phyloP scores from a whole-genome alignment of 2,329 filamentous ascomycete genomes.

The Chaetomium globosum region DNA sequence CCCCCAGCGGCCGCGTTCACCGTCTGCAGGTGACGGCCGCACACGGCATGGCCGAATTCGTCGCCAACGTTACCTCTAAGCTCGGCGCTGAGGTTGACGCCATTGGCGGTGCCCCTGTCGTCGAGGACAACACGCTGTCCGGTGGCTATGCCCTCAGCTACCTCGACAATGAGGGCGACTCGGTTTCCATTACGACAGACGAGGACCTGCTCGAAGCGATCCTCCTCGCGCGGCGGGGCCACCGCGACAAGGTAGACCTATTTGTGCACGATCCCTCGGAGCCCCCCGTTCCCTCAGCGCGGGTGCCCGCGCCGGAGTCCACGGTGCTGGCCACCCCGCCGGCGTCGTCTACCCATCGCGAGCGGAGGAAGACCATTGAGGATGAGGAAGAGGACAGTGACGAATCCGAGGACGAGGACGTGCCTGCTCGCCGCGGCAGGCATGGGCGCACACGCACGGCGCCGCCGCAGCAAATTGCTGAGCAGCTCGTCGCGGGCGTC shows the following conservation, averaged over 20 bases:
- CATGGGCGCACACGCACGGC: constrained; percentile 41
- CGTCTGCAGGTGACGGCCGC: constrained; percentile 81
- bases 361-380: constrained; percentile 53
- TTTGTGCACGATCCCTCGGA: constrained; percentile 94
- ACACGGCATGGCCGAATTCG: constrained; percentile 77
- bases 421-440: constrained; percentile 48
- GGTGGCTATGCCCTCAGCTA: constrained; percentile 92
- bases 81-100: constrained; percentile 79
- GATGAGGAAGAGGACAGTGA: constrained; percentile 45
- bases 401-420: constrained; percentile 53
- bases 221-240: constrained; percentile 73
- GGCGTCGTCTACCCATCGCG: constrained; percentile 53
- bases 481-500: constrained; percentile 85
- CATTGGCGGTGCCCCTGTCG: constrained; percentile 77
- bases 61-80: constrained; percentile 77
- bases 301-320: constrained; percentile 43
- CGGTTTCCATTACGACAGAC: constrained; percentile 94
- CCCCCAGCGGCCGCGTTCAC: constrained; percentile 91
- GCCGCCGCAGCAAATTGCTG: constrained; percentile 38
- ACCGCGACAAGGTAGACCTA: constrained; percentile 90
- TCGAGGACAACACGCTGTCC: constrained; percentile 77
- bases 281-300: constrained; percentile 69
- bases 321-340: constrained; percentile 50
- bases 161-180: constrained; percentile 94
- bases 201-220: constrained; percentile 91